Percentiles rank a stretch among this genome's conserved stretches.
Evolutionary conservation across 148 eudicot genomes (phyloP).

Genomic region (Pouteria glomerata): DNA sequence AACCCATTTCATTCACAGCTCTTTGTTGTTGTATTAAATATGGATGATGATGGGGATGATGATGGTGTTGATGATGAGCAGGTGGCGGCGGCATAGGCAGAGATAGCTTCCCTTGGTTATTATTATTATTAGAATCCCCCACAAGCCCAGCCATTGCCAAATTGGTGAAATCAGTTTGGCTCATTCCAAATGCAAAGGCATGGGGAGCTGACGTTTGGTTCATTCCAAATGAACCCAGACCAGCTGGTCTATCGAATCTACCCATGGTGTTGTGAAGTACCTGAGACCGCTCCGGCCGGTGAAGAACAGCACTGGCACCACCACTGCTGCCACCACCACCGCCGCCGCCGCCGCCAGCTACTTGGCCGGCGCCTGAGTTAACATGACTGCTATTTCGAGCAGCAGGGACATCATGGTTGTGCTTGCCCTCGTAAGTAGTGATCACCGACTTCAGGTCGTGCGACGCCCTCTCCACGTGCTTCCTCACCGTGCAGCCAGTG

Average conservation of each 20-base stretch:
- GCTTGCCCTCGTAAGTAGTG: conserved; percentile 66
- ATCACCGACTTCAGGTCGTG: conserved; percentile 62
- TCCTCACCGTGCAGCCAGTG: conserved; percentile 56
- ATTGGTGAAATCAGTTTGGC: conserved; percentile 31
- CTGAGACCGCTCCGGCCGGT: conserved; percentile 34
- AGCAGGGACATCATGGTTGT: conserved; percentile 68
- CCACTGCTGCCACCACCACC: conserved; percentile 3
- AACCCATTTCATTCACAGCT: conserved; percentile 30
- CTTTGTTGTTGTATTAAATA: conserved; percentile 25
- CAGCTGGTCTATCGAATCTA: conserved; percentile 29
- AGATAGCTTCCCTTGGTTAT: conserved; percentile 30
- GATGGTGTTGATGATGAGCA: no score
- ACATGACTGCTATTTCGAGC: conserved; percentile 53
- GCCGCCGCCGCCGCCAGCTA: conserved; percentile 15
- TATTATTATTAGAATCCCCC: conserved; percentile 3
- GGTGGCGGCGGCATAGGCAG: no score
- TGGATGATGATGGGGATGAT: conserved; percentile 21
- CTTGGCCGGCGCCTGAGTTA: conserved; percentile 17
- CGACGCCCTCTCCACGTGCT: conserved; percentile 67
- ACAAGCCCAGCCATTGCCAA: conserved; percentile 31
- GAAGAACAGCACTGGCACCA: conserved; percentile 21
- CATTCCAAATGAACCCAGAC: conserved; percentile 24
- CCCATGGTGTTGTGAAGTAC: conserved; percentile 29
- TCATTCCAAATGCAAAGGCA: conserved; percentile 35
- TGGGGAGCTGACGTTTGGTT: conserved; percentile 33